Base-by-base conservation (phyloP, 2,329 filamentous ascomycete species). In the Fusarium bactridioides region DNA sequence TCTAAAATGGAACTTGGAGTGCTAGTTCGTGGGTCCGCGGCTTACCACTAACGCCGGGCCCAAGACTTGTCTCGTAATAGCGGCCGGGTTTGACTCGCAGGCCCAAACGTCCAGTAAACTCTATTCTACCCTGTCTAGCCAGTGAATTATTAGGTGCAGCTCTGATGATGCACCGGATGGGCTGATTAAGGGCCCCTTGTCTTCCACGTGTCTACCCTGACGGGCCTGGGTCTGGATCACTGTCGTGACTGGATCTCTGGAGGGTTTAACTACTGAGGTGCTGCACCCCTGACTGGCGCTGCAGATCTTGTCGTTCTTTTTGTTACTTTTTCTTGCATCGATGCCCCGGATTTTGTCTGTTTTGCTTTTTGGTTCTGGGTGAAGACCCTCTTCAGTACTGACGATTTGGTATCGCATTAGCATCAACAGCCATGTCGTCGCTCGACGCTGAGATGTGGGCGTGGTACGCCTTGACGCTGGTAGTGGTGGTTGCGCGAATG, bases 401-500 rank as follows among this genome's bases (percentile, higher is more conserved):
- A 33, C 35, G 19, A 38, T 16, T 33, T 48, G 41, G 16, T 37
- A 33, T n/a, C 18, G 5, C 15, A 2, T 19, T 5, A 8, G 19
- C 3, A 18, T 18, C 27, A 25, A 48, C 41, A 65, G 38, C 41
- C 37, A 77, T 77, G 79, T 54, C 76, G 51, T 70, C 76, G 10
- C 74, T 81, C 35, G 58, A 74, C 25, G 76, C 72, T 15, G 83
- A 84, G 75, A 80, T 81, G 67, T 85, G 83, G 83, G 79, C 76
- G 35, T 83, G 83, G 82, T 86, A 83, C 61, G 76, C 76, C 53
- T 33, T 85, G 70, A 82, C 80, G 1, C 63, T 81, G 35, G 13
- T 82, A 9, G 76, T 84, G n/a, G 79, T 83, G n/a, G 21, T 78
- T 6, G 74, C 78, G 18, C 78, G 83, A 76, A 78, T 84, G 83